These are phyloP conservation scores for Escovopsis sp. DNA, from an alignment of 2,329 filamentous ascomycete genomes.

Conservation along the genomic window DNA sequence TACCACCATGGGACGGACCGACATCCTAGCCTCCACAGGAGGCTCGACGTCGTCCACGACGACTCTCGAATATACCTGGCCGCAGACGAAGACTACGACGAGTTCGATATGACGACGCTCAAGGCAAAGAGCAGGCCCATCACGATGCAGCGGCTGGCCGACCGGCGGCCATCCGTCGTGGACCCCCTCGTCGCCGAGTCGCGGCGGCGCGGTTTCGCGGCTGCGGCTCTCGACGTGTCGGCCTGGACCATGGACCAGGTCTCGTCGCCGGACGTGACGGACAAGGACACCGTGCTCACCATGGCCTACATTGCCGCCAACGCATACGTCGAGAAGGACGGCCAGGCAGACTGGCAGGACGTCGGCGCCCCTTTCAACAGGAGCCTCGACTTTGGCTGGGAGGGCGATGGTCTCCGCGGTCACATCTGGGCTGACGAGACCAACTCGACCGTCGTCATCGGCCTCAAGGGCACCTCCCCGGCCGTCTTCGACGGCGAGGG, in stretches of 20 bases:
- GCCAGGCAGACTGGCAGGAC: slow-evolving; percentile 68
- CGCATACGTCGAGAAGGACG: slow-evolving; percentile 66
- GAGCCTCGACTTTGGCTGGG: slow-evolving; percentile 84
- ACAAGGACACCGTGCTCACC: slow-evolving; percentile 70
- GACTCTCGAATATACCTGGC: slow-evolving; percentile 42
- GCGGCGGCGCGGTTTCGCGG: slow-evolving; percentile 49
- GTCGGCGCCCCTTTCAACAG: slow-evolving; percentile 70
- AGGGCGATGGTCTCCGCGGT: slow-evolving; percentile 73
- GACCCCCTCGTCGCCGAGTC: slow-evolving; percentile 65
- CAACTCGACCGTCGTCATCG: slow-evolving; percentile 81
- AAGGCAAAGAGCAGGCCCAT: slow-evolving; percentile 48
- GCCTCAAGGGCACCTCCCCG: slow-evolving; percentile 77
- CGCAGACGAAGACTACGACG: slow-evolving; percentile 38
- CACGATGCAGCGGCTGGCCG: slow-evolving; percentile 66
- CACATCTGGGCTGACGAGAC: slow-evolving; percentile 81
- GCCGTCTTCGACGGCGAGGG: slow-evolving; percentile 95
- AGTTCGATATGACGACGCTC: slow-evolving; percentile 38
- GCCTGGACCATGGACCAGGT: slow-evolving; percentile 78
- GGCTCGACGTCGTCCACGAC: slow-evolving; percentile 52
- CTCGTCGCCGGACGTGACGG: slow-evolving; percentile 64
- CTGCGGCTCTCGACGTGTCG: slow-evolving; percentile 49
- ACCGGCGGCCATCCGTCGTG: slow-evolving; percentile 62
- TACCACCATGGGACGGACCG: slow-evolving; percentile 79
- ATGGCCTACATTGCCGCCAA: slow-evolving; percentile 82
- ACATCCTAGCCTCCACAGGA: slow-evolving; percentile 64